Base-by-base conservation (phyloP, 2,329 filamentous ascomycete species). In the Arthrobotrys conoides region DNA sequence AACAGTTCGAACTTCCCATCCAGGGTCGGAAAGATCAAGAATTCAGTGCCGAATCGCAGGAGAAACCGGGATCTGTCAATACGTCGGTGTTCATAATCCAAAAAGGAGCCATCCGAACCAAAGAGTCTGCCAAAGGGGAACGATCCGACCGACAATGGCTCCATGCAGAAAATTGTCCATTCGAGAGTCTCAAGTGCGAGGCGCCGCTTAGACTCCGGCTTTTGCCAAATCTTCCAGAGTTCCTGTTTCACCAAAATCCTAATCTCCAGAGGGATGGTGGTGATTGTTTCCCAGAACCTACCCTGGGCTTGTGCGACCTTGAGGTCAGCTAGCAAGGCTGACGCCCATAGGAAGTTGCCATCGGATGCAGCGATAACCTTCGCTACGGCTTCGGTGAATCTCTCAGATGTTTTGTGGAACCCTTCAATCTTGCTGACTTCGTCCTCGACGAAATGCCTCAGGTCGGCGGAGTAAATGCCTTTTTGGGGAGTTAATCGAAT, bases 141-240 rank as follows among this genome's bases (percentile, higher is more conserved):
- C 0, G 69, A 70, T 36, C 70, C 76, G 12, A 79, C 70, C 5
- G 41, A 66, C 59, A 79, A 44, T 10, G 76, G 76, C 20, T 79
- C 76, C 71, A 79, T 73, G 57, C 70, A 79, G 64, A 79, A 79
- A 41, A 79, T 79, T 9, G 71, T 73, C 76, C 76, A 79, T 33
- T 79, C 76, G 8, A 79, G 65, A 48, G 69, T 70, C 22, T 79
- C 76, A 10, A 79, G 59, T 1, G 44, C 55, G 8, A 79, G 41
- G 10, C 76, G 64, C 10, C 76, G 64, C 53, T 75, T 79, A 9
- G 70, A 75, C 38, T 79, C 76, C n/a, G 76, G 76, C 27, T 73
- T 73, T 59, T 79, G 76, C 76, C 76, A 79, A 9, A 79, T 79
- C 51, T 71, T 70, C 76, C 76, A 79, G 10, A 79, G 30, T 70